A percentile compares a stretch with the other conserved stretches of the same genome.
Evolutionary conservation across 225 moss, liverwort and hornwort genomes (phyloP).

Genomic region (Takakia lepidozioides): DNA sequence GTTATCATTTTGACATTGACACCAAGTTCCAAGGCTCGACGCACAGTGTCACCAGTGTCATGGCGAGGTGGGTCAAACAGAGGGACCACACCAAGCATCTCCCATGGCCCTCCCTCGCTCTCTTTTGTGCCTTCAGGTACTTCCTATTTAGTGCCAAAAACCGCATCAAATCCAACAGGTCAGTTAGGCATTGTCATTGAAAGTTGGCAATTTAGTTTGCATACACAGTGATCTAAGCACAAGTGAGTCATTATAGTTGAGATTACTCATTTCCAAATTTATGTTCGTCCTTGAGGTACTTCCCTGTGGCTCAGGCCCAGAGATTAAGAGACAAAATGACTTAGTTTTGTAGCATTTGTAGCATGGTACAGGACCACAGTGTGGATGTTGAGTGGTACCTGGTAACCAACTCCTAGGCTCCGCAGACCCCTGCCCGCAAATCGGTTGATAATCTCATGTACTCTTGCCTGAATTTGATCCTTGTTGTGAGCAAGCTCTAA

Average conservation of each 20-base stretch:
- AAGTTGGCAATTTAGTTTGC: no score
- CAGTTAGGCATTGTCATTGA: no score
- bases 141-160: constrained; percentile 23
- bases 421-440: constrained; percentile 68
- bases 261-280: no score
- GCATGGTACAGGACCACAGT: no score
- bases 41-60: constrained; percentile 54
- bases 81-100: constrained; percentile 56
- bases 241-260: no score
- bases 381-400: no score
- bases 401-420: constrained; percentile 64
- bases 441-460: constrained; percentile 54
- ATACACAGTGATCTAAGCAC: no score
- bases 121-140: constrained; percentile 53
- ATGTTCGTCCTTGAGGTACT: no score
- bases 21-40: constrained; percentile 48
- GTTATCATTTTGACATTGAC: constrained; percentile 70
- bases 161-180: not conserved
- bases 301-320: no score
- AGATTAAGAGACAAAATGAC: no score
- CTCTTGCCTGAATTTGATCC: constrained; percentile 32
- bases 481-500: constrained; percentile 47
- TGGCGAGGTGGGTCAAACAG: constrained; percentile 73
- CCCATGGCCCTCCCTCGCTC: constrained; percentile 56
- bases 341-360: no score